Conservation (phyloP, 140 eudicot species). For the Flaveria floridana region DNA sequence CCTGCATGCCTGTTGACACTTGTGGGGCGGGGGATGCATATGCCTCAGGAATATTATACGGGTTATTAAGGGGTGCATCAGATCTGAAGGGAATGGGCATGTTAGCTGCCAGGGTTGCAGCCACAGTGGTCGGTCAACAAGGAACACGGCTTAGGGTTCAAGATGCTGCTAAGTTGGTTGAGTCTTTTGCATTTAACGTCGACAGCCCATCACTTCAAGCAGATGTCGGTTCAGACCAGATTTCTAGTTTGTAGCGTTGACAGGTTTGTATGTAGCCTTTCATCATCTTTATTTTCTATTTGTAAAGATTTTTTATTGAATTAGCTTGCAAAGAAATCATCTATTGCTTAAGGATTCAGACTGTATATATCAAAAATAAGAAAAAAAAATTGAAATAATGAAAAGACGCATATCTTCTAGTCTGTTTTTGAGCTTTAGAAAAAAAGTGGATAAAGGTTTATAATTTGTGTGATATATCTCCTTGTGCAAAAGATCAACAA, state of each 20-base stretch:
- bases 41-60: conserved; percentile 89
- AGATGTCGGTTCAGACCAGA: conserved; percentile 69
- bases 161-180: conserved; percentile 71
- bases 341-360: conserved; percentile 12
- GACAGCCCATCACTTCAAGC: conserved; percentile 47
- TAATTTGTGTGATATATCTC: too few species aligned
- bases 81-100: conserved; percentile 82
- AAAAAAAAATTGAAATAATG: background rate
- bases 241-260: conserved; percentile 59
- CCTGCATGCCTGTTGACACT: conserved; percentile 81
- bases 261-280: conserved; percentile 16
- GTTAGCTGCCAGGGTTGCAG: conserved; percentile 85
- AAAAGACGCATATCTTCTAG: background rate
- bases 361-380: conserved; percentile 25
- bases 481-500: too few species aligned
- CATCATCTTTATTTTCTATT: conserved; percentile 4
- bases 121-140: conserved; percentile 91
- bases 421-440: background rate
- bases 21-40: conserved; percentile 99
- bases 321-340: conserved; percentile 23
- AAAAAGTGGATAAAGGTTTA: background rate
- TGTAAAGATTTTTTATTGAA: conserved; percentile 22
- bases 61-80: conserved; percentile 67
- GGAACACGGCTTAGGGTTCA: conserved; percentile 90
- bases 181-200: conserved; percentile 45